Conservation (phyloP, 345 rosid species). For the Eucalyptus caleyi region DNA sequence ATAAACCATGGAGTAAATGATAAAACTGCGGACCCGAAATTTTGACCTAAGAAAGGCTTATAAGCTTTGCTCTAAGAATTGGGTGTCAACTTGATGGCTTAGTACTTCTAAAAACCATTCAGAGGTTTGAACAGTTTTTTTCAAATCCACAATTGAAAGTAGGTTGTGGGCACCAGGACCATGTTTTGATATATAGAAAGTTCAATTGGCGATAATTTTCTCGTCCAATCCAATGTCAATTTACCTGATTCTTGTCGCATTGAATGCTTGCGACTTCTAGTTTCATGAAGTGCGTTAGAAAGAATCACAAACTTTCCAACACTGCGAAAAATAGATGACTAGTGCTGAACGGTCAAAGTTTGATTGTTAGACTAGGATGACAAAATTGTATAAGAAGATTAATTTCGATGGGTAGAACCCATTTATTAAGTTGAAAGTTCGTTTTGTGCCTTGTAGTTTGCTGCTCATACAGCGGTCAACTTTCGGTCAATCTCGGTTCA, state of each 20-base stretch:
- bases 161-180: background rate
- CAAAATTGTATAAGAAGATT: background rate
- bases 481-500: background rate
- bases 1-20: background rate
- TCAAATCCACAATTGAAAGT: background rate
- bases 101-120: background rate
- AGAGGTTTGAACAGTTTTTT: background rate
- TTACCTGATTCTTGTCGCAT: background rate
- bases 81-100: background rate
- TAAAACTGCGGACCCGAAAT: background rate
- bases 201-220: background rate
- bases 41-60: background rate
- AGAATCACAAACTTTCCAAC: background rate
- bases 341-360: background rate
- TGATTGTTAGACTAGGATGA: background rate
- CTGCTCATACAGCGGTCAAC: background rate
- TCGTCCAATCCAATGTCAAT: background rate
- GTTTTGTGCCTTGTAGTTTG: background rate
- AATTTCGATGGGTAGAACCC: background rate
- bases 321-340: background rate
- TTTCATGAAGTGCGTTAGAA: background rate
- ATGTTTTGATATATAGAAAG: background rate
- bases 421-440: background rate
- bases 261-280: background rate
- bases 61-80: background rate